Conservation (phyloP, 2,329 filamentous ascomycete species). For the Colletotrichum euphorbiae region DNA sequence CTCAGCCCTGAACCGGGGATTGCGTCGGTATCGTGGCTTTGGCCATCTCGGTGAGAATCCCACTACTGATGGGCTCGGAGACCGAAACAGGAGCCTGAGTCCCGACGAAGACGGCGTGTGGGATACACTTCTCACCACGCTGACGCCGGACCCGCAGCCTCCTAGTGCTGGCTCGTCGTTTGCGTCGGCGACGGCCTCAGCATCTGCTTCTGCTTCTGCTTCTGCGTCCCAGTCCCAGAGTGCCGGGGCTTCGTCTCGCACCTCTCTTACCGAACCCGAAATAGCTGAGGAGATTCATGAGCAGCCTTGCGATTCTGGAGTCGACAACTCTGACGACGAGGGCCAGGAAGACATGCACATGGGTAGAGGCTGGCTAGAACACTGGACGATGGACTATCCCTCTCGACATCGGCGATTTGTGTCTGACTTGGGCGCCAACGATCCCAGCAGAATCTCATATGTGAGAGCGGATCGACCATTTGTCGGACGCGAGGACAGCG, state of each 20-base stretch:
- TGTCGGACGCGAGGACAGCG: constrained; percentile 10
- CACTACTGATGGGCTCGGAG: constrained; percentile 78
- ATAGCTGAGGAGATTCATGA: constrained; percentile 52
- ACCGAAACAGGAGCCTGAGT: constrained; percentile 85
- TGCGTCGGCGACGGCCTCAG: constrained; percentile 70
- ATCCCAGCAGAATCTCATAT: constrained; percentile 30
- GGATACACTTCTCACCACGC: constrained; percentile 83
- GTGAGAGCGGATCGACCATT: constrained; percentile 28
- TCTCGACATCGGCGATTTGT: constrained; percentile 39
- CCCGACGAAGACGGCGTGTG: constrained; percentile 75
- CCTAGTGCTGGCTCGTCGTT: constrained; percentile 88
- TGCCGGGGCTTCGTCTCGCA: constrained; percentile 58
- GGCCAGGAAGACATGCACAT: constrained; percentile 45
- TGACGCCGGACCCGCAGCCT: constrained; percentile 83
- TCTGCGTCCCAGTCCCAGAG: constrained; percentile 53
- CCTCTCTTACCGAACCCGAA: constrained; percentile 57
- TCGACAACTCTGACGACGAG: constrained; percentile 67
- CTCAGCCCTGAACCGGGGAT: too few relatives aligned
- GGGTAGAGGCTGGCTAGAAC: constrained; percentile 29
- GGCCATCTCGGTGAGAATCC: constrained; percentile 22
- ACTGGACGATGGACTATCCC: constrained; percentile 38
- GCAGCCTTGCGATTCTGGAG: constrained; percentile 63
- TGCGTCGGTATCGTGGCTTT: not conserved
- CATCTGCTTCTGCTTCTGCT: constrained; percentile 61
- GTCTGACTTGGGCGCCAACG: constrained; percentile 29